Conservation (phyloP, 441 rosid species). For the Melastoma candidum region DNA sequence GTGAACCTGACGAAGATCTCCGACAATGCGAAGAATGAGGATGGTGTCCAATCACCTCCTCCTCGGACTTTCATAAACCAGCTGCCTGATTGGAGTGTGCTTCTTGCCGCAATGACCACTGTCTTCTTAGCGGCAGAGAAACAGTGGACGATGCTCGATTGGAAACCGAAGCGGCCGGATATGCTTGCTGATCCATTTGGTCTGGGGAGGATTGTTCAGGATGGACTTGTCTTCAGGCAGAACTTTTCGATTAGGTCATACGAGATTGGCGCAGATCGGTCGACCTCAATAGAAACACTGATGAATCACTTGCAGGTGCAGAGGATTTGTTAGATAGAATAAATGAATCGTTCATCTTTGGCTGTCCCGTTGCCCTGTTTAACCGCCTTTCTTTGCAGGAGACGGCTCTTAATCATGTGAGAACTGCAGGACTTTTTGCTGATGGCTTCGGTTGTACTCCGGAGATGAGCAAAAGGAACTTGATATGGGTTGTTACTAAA, state of each 20-base stretch:
- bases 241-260: too few relatives aligned
- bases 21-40: constrained; percentile 32
- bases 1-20: constrained; percentile 22
- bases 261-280: too few relatives aligned
- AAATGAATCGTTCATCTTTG: too few relatives aligned
- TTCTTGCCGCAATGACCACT: constrained; percentile 84
- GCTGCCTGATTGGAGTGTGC: constrained; percentile 99
- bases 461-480: constrained; percentile 82
- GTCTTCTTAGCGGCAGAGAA: too few relatives aligned
- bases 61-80: constrained; percentile 91
- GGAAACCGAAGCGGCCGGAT: constrained; percentile 55
- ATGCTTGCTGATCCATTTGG: constrained; percentile 79
- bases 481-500: constrained; percentile 27
- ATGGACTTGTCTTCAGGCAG: constrained; percentile 34
- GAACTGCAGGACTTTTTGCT: constrained; percentile 73
- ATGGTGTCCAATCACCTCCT: constrained; percentile 36
- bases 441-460: constrained; percentile 98
- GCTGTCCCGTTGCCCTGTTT: too few relatives aligned
- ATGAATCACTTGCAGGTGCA: constrained; percentile 47
- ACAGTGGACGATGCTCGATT: too few relatives aligned
- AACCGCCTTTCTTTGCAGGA: too few relatives aligned
- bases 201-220: constrained; percentile 79
- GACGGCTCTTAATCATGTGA: constrained; percentile 65
- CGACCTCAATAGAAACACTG: too few relatives aligned
- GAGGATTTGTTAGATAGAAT: too few relatives aligned